Conservation (phyloP, 1,284 basidiomycete species). For the Apiotrichum veenhuisii region DNA sequence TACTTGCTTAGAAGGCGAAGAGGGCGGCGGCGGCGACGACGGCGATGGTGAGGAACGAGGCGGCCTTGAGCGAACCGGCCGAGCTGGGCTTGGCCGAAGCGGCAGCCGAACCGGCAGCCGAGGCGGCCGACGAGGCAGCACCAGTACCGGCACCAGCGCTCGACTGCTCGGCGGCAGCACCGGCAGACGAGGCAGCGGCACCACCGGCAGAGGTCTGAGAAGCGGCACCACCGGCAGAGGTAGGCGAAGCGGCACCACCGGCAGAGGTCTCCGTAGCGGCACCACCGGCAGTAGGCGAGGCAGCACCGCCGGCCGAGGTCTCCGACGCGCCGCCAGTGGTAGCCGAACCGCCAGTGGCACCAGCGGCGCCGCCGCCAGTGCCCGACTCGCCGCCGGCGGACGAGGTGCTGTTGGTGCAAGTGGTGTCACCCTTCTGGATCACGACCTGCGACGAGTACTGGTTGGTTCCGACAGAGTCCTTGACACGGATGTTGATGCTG, state of each 20-base stretch:
- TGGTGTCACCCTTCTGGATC: slow-evolving; percentile 52
- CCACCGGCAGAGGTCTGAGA: not conserved
- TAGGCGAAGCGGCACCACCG: not conserved
- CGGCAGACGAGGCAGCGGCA: not conserved
- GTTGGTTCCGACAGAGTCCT: slow-evolving; percentile 51
- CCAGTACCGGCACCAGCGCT: not conserved
- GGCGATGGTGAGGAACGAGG: not conserved
- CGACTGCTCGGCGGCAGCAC: not conserved
- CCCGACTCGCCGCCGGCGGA: not conserved
- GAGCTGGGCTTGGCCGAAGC: not conserved
- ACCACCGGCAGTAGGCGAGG: not conserved
- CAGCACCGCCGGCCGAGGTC: not conserved
- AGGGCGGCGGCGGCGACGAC: not conserved
- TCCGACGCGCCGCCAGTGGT: not conserved
- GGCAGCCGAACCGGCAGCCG: not conserved
- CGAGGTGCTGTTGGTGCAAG: slow-evolving; percentile 23
- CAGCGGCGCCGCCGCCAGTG: slow-evolving; percentile 6
- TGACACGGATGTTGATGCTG: slow-evolving; percentile 35
- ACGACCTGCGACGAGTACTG: slow-evolving; percentile 60
- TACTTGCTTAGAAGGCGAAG: not conserved
- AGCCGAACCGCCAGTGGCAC: not conserved
- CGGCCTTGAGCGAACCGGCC: not conserved
- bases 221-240: not conserved
- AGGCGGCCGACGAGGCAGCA: not conserved
- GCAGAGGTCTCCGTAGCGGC: not conserved